Conservation (phyloP, 768 basidiomycete species). For the Lactarius tabidus region DNA sequence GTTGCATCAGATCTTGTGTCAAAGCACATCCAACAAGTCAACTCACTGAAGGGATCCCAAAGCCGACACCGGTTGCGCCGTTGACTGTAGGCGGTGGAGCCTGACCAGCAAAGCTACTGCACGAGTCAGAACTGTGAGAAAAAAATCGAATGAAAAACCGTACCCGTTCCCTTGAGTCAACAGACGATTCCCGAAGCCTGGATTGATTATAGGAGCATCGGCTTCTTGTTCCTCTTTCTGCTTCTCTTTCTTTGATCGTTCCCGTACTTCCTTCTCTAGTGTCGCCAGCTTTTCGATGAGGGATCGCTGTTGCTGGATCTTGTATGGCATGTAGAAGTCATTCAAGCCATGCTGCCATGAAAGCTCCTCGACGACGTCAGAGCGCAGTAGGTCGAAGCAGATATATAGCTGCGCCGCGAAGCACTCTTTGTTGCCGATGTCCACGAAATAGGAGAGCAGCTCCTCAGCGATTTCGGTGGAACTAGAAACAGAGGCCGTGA, state of each 20-base stretch:
- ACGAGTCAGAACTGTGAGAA: constrained; percentile 11
- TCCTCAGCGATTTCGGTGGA: constrained; percentile 94
- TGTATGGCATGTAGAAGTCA: constrained; percentile 98
- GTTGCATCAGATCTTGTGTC: not conserved
- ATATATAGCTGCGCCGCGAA: constrained; percentile 87
- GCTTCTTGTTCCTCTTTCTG: constrained; percentile 89
- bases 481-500: constrained; percentile 82
- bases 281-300: constrained; percentile 70
- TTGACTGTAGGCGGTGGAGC: constrained; percentile 60
- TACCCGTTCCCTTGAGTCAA: constrained; percentile 73
- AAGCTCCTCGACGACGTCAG: constrained; percentile 90
- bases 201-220: constrained; percentile 84
- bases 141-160: constrained; percentile 7
- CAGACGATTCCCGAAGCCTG: constrained; percentile 58
- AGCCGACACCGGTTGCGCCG: constrained; percentile 46
- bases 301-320: constrained; percentile 80
- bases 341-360: constrained; percentile 96
- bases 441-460: constrained; percentile 91
- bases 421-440: constrained; percentile 98
- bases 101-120: constrained; percentile 54
- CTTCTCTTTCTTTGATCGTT: constrained; percentile 78
- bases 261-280: constrained; percentile 87
- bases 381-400: constrained; percentile 93
- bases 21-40: not conserved
- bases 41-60: constrained; percentile 54